Conservation (phyloP, 192 early-diverging fungal species). For the Umbelopsis sp. region DNA sequence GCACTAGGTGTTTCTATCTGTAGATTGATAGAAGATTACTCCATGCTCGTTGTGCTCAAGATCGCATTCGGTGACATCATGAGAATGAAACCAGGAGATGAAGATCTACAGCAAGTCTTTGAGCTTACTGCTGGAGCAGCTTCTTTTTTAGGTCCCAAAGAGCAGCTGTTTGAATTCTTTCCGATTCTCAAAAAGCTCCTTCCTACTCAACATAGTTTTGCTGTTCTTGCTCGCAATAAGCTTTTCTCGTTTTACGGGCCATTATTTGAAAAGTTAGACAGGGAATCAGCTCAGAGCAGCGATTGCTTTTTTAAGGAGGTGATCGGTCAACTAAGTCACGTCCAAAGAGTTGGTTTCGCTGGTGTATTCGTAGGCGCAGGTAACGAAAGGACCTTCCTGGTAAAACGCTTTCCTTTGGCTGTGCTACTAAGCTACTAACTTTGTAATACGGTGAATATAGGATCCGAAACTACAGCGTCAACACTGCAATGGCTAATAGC, state of each 20-base stretch:
- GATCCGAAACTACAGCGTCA: slow-evolving; percentile 39
- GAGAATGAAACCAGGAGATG: slow-evolving; percentile 27
- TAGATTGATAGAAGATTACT: slow-evolving; percentile 31
- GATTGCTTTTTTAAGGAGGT: slow-evolving; percentile 43
- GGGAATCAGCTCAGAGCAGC: neutral
- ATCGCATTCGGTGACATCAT: slow-evolving; percentile 36
- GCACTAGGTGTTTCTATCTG: neutral
- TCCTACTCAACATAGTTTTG: neutral
- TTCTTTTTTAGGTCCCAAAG: slow-evolving; percentile 19
- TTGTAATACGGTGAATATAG: slow-evolving; percentile 16
- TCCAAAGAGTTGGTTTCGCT: slow-evolving; percentile 28
- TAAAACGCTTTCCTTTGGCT: neutral
- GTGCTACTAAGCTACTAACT: neutral
- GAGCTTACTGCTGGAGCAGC: slow-evolving; percentile 28
- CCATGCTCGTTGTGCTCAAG: slow-evolving; percentile 35
- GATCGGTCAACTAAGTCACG: slow-evolving; percentile 15
- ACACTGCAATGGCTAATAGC: slow-evolving; percentile 40
- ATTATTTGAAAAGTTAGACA: slow-evolving; percentile 8
- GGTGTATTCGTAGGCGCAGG: slow-evolving; percentile 37
- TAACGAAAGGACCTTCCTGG: neutral
- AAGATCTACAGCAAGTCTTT: slow-evolving; percentile 35
- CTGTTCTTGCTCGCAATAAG: neutral
- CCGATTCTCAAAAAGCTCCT: slow-evolving; percentile 31
- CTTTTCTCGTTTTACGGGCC: slow-evolving; percentile 34
- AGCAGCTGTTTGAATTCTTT: slow-evolving; percentile 40